A percentile compares a stretch with the other conserved stretches of the same genome.
phyloP scores from a whole-genome alignment of 305 asterid genomes.

The Fraxinus sp. region DNA sequence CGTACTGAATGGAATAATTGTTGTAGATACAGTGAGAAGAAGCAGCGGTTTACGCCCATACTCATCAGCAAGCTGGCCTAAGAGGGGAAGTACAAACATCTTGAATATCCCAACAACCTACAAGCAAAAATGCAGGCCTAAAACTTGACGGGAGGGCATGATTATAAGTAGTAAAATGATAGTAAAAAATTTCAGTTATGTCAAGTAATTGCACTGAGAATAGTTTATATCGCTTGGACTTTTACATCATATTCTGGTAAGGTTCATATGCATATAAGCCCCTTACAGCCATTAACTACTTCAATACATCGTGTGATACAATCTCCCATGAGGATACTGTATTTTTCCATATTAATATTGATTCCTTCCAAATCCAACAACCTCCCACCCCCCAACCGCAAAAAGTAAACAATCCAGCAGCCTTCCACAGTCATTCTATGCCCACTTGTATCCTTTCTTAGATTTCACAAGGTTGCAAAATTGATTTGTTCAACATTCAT shows the following conservation, averaged over 20 bases:
- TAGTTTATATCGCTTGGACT: not conserved
- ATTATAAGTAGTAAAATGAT: not conserved
- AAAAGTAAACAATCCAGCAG: not conserved
- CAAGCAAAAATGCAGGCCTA: constrained; percentile 21
- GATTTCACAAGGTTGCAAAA: not conserved
- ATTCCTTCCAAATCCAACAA: not conserved
- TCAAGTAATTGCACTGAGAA: not conserved
- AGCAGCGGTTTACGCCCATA: constrained; percentile 94
- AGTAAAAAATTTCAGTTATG: not conserved
- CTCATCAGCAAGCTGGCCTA: constrained; percentile 97
- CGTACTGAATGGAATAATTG: constrained; percentile 84
- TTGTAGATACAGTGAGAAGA: constrained; percentile 74
- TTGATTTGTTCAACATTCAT: not conserved
- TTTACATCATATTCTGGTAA: not conserved
- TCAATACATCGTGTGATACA: not conserved
- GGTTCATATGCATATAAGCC: not conserved
- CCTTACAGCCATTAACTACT: not conserved
- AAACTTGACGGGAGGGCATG: not conserved
- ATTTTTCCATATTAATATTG: not conserved
- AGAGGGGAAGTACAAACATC: constrained; percentile 83
- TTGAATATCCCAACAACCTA: constrained; percentile 86
- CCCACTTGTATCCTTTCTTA: not conserved
- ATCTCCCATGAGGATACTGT: not conserved
- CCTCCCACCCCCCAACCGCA: not conserved
- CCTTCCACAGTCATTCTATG: not conserved